Conservation (phyloP, 768 basidiomycete species). For the Auricularia heimuer region DNA sequence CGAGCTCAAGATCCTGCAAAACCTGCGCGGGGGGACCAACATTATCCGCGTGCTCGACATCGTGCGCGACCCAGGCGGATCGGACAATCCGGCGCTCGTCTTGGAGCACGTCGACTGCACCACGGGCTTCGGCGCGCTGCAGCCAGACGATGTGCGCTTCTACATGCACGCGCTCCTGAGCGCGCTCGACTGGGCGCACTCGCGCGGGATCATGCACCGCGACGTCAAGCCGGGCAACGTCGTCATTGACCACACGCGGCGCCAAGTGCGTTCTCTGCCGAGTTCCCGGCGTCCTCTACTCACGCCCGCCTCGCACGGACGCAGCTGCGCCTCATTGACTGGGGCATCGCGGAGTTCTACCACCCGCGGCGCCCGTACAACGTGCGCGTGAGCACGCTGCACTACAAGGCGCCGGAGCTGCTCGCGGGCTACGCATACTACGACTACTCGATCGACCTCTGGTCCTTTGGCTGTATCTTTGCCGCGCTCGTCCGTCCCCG, state of each 20-base stretch:
- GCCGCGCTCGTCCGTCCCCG: conserved; percentile 49
- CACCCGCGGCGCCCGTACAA: conserved; percentile 61
- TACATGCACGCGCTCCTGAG: conserved; percentile 59
- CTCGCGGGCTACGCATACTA: conserved; percentile 64
- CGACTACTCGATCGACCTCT: conserved; percentile 63
- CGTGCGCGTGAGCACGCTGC: conserved; percentile 59
- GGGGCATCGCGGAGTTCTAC: conserved; percentile 72
- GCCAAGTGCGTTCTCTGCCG: conserved; percentile 35
- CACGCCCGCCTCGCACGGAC: neutral
- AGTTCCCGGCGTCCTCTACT: neutral
- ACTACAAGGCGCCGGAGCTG: conserved; percentile 67
- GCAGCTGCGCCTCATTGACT: conserved; percentile 55
- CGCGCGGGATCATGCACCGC: conserved; percentile 63
- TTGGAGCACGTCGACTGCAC: conserved; percentile 59
- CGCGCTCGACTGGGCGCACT: conserved; percentile 64
- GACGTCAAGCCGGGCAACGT: conserved; percentile 63
- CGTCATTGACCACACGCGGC: conserved; percentile 59
- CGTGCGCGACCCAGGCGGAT: conserved; percentile 47
- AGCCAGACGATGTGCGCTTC: conserved; percentile 51
- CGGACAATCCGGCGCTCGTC: conserved; percentile 52
- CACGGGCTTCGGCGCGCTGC: conserved; percentile 52
- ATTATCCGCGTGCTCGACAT: conserved; percentile 57
- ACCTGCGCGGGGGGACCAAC: conserved; percentile 32
- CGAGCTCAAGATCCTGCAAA: conserved; percentile 64
- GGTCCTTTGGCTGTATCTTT: conserved; percentile 68